Evolutionary conservation across 2,329 filamentous ascomycete genomes (phyloP).

Genomic region (Tolypocladium sp.): DNA sequence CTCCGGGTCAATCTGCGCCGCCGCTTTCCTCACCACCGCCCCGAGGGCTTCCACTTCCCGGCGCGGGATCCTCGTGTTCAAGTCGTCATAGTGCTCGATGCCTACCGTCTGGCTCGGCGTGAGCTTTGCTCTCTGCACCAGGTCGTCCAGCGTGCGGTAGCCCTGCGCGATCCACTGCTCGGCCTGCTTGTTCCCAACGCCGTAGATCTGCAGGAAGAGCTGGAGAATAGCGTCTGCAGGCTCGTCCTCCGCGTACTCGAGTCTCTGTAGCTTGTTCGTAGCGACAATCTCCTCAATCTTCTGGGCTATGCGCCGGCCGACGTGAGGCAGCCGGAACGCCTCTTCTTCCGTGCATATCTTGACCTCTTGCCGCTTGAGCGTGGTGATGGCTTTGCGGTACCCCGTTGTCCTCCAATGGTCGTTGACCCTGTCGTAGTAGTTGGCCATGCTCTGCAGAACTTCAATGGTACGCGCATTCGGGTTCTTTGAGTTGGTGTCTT

Average conservation of each 20-base stretch:
- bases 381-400: constrained; percentile 71
- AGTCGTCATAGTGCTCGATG: constrained; percentile 70
- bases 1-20: constrained; percentile 48
- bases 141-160: constrained; percentile 63
- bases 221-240: constrained; percentile 56
- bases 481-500: constrained; percentile 36
- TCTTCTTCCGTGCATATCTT: constrained; percentile 62
- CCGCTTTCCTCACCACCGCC: constrained; percentile 48
- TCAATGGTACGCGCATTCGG: constrained; percentile 71
- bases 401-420: constrained; percentile 69
- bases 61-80: constrained; percentile 70
- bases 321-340: constrained; percentile 56
- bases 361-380: constrained; percentile 53
- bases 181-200: constrained; percentile 62
- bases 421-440: constrained; percentile 64
- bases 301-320: constrained; percentile 64
- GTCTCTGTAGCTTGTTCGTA: constrained; percentile 60
- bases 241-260: constrained; percentile 63
- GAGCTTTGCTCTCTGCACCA: constrained; percentile 52
- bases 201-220: constrained; percentile 70
- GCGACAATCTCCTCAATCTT: constrained; percentile 86
- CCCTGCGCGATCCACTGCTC: constrained; percentile 70
- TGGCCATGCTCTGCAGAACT: constrained; percentile 67
- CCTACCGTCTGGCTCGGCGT: constrained; percentile 65
- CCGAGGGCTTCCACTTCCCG: constrained; percentile 65